A percentile compares a stretch with the other conserved stretches of the same genome.
Conservation (phyloP, 208 protist genomes). For the Trypanosoma melophagium region DNA sequence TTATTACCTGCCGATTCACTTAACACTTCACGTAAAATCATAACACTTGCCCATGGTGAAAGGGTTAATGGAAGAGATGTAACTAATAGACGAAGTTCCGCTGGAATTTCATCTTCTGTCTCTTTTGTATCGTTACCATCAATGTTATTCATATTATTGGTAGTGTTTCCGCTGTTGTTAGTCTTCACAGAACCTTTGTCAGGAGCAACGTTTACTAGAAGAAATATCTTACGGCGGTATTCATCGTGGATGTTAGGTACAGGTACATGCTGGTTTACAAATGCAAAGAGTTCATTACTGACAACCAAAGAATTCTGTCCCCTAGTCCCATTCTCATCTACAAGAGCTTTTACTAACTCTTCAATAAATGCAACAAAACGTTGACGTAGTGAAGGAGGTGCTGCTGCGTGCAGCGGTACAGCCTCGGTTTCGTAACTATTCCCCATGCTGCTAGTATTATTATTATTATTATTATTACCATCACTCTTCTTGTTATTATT, state of each 20-base stretch:
- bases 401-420: constrained; percentile 18
- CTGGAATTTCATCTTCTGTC: constrained; percentile 68
- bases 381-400: constrained; percentile 52
- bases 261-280: constrained; percentile 72
- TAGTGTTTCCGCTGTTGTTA: background rate
- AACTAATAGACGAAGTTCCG: constrained; percentile 82
- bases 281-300: constrained; percentile 72
- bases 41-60: constrained; percentile 83
- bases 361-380: constrained; percentile 84
- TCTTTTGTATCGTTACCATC: constrained; percentile 32
- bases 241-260: constrained; percentile 90
- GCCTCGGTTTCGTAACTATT: background rate
- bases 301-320: constrained; percentile 58
- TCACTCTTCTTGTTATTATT: background rate
- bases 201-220: constrained; percentile 86
- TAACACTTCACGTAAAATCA: constrained; percentile 88
- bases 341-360: constrained; percentile 69
- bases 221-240: constrained; percentile 89
- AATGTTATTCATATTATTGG: background rate
- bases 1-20: constrained; percentile 82
- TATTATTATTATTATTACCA: background rate
- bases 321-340: constrained; percentile 48
- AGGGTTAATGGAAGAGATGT: constrained; percentile 79
- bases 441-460: background rate
- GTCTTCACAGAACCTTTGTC: constrained; percentile 30